Evolutionary conservation across 2,329 filamentous ascomycete species (phyloP), one percentile per base, ranked within the genome.

Genomic region (Myriosclerotinia duriaeana): DNA sequence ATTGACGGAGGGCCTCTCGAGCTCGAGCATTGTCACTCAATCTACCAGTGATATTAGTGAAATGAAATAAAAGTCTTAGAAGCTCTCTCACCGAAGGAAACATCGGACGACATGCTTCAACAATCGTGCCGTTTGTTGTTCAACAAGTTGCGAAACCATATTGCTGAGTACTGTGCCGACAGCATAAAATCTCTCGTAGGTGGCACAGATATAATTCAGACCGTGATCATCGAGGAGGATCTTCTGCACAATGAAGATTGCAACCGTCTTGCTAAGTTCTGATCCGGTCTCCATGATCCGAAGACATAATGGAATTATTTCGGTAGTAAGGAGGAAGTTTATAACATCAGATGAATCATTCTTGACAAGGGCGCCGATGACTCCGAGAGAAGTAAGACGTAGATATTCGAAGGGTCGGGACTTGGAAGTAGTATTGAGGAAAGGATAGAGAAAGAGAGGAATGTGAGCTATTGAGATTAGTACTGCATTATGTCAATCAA

Each of bases 201-300:
- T 99, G 71, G 96, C 94, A 80, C 95, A 99, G 67, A 99, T 99
- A 79, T 99, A 99, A 75, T 95, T 95, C 69, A 99, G 85, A 5
- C 95, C 95, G 74, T 96, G 94, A 75, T 99, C 95, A 76, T 99
- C 95, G 3, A 99, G 86, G 63, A 99, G 81, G 36, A 99, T 99
- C 84, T 99, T 99, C 80, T 99, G 95, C 22, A 99, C 95, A 74
- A 99, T 99, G 82, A 99, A 99, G 74, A 99, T 99, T 67, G 95
- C 95, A 17, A 99, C 95, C 0, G 95, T 99, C 83, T 99, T 99
- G 83, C 93, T 97, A 68, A 99, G 85, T 79, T 99, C 95, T 0
- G 93, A 97, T 60, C 95, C 95, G 0, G 95, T 99, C 82, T 99
- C 95, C 95, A 99, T 99, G 76, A 99, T 99, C 69, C 95, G 89